A percentile compares a stretch with the other conserved stretches of the same genome.
These are phyloP conservation scores for Murraya paniculata DNA, from an alignment of 345 rosid species.

Conservation along the genomic window DNA sequence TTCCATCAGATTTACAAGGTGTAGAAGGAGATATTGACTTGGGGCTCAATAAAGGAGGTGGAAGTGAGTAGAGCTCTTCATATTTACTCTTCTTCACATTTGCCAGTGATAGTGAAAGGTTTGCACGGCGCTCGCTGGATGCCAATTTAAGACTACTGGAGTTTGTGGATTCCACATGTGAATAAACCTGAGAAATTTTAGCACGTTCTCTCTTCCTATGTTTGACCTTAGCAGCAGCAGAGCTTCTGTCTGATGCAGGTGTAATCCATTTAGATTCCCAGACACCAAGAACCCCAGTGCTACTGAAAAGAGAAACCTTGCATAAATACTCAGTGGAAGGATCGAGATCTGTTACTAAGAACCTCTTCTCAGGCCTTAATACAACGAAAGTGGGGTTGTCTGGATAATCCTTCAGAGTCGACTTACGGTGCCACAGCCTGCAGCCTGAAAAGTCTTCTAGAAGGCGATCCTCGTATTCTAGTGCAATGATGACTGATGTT, in stretches of 20 bases:
- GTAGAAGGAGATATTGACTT: conserved; percentile 38
- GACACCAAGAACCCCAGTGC: conserved; percentile 26
- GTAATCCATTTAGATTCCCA: conserved; percentile 47
- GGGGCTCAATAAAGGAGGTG: conserved; percentile 7
- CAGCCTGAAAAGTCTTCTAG: conserved; percentile 37
- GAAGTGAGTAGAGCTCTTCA: conserved; percentile 4
- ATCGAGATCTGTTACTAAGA: conserved; percentile 26
- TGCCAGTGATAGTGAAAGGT: conserved; percentile 9
- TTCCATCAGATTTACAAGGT: conserved; percentile 34
- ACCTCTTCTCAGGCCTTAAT: conserved; percentile 37
- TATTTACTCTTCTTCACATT: conserved; percentile 18
- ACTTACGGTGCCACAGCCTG: conserved; percentile 52
- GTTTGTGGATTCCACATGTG: conserved; percentile 28
- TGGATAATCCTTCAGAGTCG: conserved; percentile 33
- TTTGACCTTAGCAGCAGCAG: neutral
- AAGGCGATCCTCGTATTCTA: conserved; percentile 26
- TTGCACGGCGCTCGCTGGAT: conserved; percentile 5
- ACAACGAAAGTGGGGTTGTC: conserved; percentile 33
- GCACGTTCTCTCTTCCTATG: conserved; percentile 6
- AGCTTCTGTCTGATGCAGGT: conserved; percentile 25
- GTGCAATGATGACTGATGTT: conserved; percentile 33
- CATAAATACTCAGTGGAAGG: conserved; percentile 41
- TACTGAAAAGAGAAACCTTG: conserved; percentile 38
- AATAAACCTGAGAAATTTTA: conserved; percentile 9
- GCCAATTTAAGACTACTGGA: conserved; percentile 16